phyloP scores from a whole-genome alignment of 345 rosid species.

The Excoecaria cochinchinensis region DNA sequence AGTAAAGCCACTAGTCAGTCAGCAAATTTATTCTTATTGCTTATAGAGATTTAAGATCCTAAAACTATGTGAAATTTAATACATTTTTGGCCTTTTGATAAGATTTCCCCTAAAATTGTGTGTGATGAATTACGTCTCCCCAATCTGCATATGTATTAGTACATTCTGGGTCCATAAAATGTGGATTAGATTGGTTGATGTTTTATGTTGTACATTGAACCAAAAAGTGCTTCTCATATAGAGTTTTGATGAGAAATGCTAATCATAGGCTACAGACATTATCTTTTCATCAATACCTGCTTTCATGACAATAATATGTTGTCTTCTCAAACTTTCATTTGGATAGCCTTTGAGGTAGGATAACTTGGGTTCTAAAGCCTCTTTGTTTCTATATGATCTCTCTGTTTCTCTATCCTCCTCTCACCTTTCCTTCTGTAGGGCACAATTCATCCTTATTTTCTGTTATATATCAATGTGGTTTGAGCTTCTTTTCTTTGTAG shows the following conservation, averaged over 20 bases:
- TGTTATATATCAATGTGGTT: not conserved
- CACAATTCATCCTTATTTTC: not conserved
- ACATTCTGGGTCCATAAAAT: not conserved
- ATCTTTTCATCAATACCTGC: not conserved
- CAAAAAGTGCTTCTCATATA: not conserved
- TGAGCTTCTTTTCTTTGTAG: constrained; percentile 5
- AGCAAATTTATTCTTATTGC: not conserved
- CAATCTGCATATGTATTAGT: not conserved
- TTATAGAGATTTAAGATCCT: not conserved
- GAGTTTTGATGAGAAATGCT: not conserved
- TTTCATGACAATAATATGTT: not conserved
- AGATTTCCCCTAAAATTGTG: not conserved
- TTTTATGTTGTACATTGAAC: not conserved
- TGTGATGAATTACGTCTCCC: not conserved
- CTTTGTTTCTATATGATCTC: not conserved
- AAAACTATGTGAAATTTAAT: not conserved
- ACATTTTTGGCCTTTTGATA: too few species aligned
- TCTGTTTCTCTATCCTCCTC: not conserved
- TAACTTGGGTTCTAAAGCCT: not conserved
- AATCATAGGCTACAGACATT: not conserved
- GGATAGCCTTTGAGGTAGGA: not conserved
- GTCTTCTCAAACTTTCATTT: constrained; percentile 5
- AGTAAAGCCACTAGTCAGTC: not conserved
- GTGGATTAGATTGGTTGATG: not conserved
- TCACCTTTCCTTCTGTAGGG: not conserved